Evolutionary conservation across 2,329 filamentous ascomycete genomes (phyloP).

Genomic region (Monilinia fructicola): DNA sequence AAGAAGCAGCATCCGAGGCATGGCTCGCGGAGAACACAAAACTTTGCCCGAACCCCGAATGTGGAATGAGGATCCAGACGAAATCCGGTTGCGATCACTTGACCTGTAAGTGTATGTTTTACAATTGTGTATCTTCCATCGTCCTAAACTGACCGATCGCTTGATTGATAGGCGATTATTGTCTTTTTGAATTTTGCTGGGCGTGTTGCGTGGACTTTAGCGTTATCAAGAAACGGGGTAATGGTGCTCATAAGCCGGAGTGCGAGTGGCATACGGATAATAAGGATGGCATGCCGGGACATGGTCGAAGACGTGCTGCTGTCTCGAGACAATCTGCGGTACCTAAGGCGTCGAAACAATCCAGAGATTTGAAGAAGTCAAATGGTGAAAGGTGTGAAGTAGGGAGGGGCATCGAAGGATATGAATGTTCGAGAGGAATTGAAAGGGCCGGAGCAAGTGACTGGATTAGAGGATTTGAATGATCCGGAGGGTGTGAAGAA

Average conservation of each 20-base stretch:
- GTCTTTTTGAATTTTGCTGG: slow-evolving; percentile 2
- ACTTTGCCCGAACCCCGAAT: slow-evolving; percentile 6
- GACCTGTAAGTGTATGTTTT: slow-evolving; percentile 4
- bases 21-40: background rate
- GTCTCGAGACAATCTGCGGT: background rate
- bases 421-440: background rate
- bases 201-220: background rate
- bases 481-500: background rate
- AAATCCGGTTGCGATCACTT: background rate
- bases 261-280: background rate
- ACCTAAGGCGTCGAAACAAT: background rate
- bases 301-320: background rate
- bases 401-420: background rate
- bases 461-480: background rate
- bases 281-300: slow-evolving; percentile 1
- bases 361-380: background rate
- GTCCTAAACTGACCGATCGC: background rate
- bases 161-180: background rate
- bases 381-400: background rate
- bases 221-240: background rate
- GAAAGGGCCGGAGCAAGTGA: background rate
- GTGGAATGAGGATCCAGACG: slow-evolving; percentile 12
- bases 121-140: background rate
- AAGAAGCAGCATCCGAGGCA: slow-evolving; percentile 13
- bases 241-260: background rate